Base-by-base conservation (phyloP, 805 yeast genomes). In the Crinitomyces ghanaensis region DNA sequence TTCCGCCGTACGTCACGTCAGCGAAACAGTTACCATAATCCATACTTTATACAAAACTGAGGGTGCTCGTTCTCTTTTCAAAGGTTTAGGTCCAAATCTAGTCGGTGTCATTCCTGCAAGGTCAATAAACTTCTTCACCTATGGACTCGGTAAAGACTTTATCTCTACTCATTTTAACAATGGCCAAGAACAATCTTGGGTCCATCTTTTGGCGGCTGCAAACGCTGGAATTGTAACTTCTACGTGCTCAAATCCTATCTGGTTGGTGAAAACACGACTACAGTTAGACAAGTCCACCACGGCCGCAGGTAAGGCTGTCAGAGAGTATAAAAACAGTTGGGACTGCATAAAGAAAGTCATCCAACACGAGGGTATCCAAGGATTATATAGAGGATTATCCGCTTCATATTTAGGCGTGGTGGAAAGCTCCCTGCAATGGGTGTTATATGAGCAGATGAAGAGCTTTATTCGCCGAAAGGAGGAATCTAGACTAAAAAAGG, bases 21-120 rank as follows among this genome's bases (percentile, higher is more conserved):
- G 63, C 39, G 97, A 88, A 51, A 88, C 97, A 0, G 70, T 78
- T 38, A 61, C 66, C 18, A 91, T 85, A 19, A 62, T 91, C 26
- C 62, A 68, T 21, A 69, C 68, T 30, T 79, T 91, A 13, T 79
- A 82, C 53, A 56, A 56, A 20, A 60, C 62, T 16, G 99, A 91
- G 57, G 99, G 99, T 1, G 62, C 76, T 19, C 63, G 80, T 27
- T 88, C 97, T 3, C 62, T 91, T 29, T 91, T 91, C 59, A 81
- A 82, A 59, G 99, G 99, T 8, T 62, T 91, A 32, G 98, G 98
- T 0, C 98, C 99, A 6, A 91, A 88, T 49, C 64, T 91, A 45
- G 93, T 88, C 12, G 99, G 99, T 34, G 97, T 91, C 11, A 88
- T 91, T 26, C 99, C 99, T 0, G 97, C 99, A 1, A 69, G 99